Evolutionary conservation across 495 filamentous ascomycete species (phyloP), one percentile per base, ranked within the genome.

Genomic region (Xanthoparmelia taractica): DNA sequence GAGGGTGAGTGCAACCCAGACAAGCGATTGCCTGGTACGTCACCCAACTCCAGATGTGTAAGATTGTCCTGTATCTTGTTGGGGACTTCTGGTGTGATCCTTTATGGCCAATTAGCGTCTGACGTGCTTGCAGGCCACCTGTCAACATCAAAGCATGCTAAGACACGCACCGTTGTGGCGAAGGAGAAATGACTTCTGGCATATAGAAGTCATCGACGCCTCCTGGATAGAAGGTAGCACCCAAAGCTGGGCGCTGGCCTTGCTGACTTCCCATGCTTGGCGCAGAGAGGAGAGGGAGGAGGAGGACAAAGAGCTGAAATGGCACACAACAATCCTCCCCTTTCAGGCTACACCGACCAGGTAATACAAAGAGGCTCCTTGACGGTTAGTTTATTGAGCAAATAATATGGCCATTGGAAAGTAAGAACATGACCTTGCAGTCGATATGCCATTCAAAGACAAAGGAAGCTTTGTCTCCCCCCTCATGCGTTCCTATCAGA

Each of bases 61-160:
- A 98, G 82, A 72, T 88, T 91, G 70, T 94, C 86, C 77, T 96
- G 90, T 82, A 98, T 97, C 72, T 92, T 88, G 68, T 85, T 85
- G 36, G 87, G 87, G 33, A 90, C 84, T 75, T 90, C 87, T 60
- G 87, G 85, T 82, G 88, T 89, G 59, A 89, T 79, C 63, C 87
- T 90, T 70, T 47, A 34, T 25, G 36, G 59, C 61, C 40, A 29
- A 60, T 75, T 45, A 70, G 72, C 58, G 38, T 50, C 58, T 66
- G 27, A 65, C 61, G 36, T 41, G 27, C 37, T 60, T 25, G 33
- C 25, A 40, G 20, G 7, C n/a, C 37, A 59, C 33, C 52, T 43
- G 65, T 64, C 65, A 63, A 63, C 61, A 38, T 55, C 66, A 66
- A 41, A 57, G 60, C 48, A 27, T 36, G n/a, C 34, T 27, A 55